phyloP scores from a whole-genome alignment of 371 early-diverging fungal species.

The Apophysomyces trapeziformis region DNA sequence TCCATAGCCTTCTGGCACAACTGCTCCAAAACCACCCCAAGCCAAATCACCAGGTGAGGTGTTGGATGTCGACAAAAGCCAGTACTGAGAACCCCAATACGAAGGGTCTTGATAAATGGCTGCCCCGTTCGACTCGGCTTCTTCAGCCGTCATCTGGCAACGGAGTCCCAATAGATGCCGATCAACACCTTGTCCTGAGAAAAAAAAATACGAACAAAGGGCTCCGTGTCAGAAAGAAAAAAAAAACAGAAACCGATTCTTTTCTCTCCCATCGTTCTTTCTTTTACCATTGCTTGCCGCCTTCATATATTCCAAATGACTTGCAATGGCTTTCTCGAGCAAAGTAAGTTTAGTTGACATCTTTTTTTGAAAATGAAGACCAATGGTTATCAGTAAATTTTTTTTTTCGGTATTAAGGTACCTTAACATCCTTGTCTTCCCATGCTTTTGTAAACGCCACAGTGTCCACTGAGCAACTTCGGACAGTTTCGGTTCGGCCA shows the following conservation, averaged over 20 bases:
- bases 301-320: slow-evolving; percentile 71
- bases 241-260: slow-evolving; percentile 16
- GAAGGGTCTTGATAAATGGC: slow-evolving; percentile 76
- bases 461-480: slow-evolving; percentile 69
- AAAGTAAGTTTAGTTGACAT: slow-evolving; percentile 58
- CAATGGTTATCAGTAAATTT: background rate
- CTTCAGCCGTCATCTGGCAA: slow-evolving; percentile 79
- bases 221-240: slow-evolving; percentile 31
- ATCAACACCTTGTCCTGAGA: slow-evolving; percentile 81
- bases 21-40: slow-evolving; percentile 81
- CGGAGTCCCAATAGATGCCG: slow-evolving; percentile 87
- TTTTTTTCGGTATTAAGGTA: slow-evolving; percentile 15
- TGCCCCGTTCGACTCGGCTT: slow-evolving; percentile 53
- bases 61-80: slow-evolving; percentile 80
- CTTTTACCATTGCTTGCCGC: slow-evolving; percentile 64
- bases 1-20: slow-evolving; percentile 86
- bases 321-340: slow-evolving; percentile 64
- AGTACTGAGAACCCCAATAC: slow-evolving; percentile 67
- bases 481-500: slow-evolving; percentile 89
- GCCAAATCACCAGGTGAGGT: slow-evolving; percentile 80
- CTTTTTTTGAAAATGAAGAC: slow-evolving; percentile 25
- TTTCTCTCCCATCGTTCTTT: slow-evolving; percentile 61
- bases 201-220: slow-evolving; percentile 70
- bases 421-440: slow-evolving; percentile 56
- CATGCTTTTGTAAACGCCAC: slow-evolving; percentile 73